These are phyloP conservation scores for Neurospora sp. DNA, from an alignment of 495 filamentous ascomycete species.

Conservation along the genomic window DNA sequence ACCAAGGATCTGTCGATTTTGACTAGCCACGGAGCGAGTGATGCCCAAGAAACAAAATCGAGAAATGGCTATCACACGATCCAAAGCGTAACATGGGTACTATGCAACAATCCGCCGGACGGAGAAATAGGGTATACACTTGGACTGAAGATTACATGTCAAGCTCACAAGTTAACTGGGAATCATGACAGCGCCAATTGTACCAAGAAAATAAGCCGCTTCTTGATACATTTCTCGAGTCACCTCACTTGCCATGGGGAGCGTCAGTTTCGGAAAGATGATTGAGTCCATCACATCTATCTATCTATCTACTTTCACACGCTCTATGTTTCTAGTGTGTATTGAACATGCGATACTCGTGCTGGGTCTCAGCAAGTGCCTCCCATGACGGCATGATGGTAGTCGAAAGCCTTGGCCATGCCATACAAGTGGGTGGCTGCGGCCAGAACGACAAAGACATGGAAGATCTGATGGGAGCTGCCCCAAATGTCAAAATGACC, in stretches of 20 bases:
- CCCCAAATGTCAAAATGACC: slow-evolving; percentile 67
- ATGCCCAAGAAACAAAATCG: neutral
- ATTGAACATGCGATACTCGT: neutral
- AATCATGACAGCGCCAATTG: neutral
- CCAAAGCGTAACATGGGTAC: neutral
- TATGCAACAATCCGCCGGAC: neutral
- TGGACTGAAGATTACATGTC: neutral
- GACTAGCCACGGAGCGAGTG: neutral
- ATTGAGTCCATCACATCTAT: neutral
- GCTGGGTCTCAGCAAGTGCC: slow-evolving; percentile 16
- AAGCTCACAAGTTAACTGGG: neutral
- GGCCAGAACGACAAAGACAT: slow-evolving; percentile 59
- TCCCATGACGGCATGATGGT: slow-evolving; percentile 31
- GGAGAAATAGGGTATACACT: neutral
- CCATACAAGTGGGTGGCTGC: slow-evolving; percentile 55
- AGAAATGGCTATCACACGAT: neutral
- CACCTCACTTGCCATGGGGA: neutral
- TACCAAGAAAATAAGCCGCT: neutral
- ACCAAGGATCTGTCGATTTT: neutral
- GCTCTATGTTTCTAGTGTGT: neutral
- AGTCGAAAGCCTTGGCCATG: slow-evolving; percentile 44
- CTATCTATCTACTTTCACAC: neutral
- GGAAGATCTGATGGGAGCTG: slow-evolving; percentile 73
- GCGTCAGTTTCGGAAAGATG: neutral
- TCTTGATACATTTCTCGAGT: neutral